Percentiles rank a stretch among this genome's conserved stretches.
Evolutionary conservation across 176 grass and related monocot species (phyloP).

Genomic region (Avena eriantha): DNA sequence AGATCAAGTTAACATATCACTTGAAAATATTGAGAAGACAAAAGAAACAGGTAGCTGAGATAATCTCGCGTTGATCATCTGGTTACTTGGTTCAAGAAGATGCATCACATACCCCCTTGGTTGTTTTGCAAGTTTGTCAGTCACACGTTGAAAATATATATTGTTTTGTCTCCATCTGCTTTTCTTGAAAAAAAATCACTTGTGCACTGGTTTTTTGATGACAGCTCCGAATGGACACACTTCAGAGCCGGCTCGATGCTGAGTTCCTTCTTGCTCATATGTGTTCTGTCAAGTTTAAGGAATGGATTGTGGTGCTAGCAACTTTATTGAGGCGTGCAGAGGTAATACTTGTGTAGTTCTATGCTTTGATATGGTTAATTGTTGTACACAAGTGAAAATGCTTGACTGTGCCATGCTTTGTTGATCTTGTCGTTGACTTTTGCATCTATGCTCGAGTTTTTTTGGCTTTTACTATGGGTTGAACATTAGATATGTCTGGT

Average conservation of each 20-base stretch:
- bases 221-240: slow-evolving; percentile 96
- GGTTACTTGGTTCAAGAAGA: background rate
- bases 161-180: background rate
- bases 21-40: background rate
- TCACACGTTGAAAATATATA: background rate
- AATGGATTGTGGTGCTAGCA: slow-evolving; percentile 96
- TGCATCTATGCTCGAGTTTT: slow-evolving; percentile 14
- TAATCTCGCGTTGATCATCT: background rate
- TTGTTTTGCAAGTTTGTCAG: background rate
- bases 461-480: background rate
- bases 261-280: slow-evolving; percentile 98
- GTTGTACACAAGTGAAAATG: slow-evolving; percentile 14
- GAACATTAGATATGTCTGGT: background rate
- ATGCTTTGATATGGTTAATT: slow-evolving; percentile 36
- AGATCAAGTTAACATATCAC: background rate
- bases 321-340: slow-evolving; percentile 88
- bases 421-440: slow-evolving; percentile 8
- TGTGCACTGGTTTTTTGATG: slow-evolving; percentile 21
- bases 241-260: slow-evolving; percentile 95
- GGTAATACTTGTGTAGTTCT: slow-evolving; percentile 51
- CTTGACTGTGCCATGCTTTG: background rate
- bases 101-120: slow-evolving; percentile 11
- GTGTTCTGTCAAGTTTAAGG: slow-evolving; percentile 99
- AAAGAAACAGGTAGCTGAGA: background rate
- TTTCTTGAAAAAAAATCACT: slow-evolving; percentile 28